A percentile compares a stretch with the other conserved stretches of the same genome.
These are phyloP conservation scores for Biancaea sappan DNA, from an alignment of 306 rosid species.

Conservation along the genomic window DNA sequence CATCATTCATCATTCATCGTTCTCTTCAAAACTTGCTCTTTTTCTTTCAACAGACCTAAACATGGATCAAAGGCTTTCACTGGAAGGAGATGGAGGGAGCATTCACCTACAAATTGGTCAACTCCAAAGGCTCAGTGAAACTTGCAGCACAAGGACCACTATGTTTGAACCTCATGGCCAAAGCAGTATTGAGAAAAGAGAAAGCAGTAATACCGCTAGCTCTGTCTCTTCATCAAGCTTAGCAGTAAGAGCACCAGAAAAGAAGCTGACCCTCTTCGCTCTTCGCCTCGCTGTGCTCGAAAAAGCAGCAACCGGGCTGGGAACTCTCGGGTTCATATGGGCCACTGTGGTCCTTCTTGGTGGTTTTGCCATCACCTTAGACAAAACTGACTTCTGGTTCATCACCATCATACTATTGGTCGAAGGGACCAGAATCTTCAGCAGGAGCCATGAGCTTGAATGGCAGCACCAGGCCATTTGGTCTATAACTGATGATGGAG, in stretches of 20 bases:
- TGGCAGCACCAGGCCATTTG: conserved; percentile 98
- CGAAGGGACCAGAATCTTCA: conserved; percentile 88
- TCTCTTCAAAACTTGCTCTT: conserved; percentile 1
- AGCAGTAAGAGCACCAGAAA: conserved; percentile 66
- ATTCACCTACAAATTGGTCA: conserved; percentile 46
- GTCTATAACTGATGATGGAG: conserved; percentile 71
- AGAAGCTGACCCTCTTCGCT: conserved; percentile 86
- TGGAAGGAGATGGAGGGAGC: conserved; percentile 40
- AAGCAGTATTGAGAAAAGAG: conserved; percentile 43
- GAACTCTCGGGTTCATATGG: conserved; percentile 95
- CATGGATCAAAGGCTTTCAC: conserved; percentile 47
- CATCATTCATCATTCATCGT: not conserved
- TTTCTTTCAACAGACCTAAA: conserved; percentile 7
- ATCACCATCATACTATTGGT: conserved; percentile 77
- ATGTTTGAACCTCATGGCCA: conserved; percentile 57
- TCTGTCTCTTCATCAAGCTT: conserved; percentile 33
- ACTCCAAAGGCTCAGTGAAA: conserved; percentile 44
- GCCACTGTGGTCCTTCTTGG: conserved; percentile 96
- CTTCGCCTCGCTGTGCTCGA: conserved; percentile 88
- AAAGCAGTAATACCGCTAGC: conserved; percentile 34
- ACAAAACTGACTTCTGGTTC: conserved; percentile 80
- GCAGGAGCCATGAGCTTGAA: conserved; percentile 95
- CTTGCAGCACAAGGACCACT: conserved; percentile 47
- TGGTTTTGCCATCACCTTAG: conserved; percentile 83
- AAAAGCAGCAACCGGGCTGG: conserved; percentile 83